A percentile compares a stretch with the other conserved stretches of the same genome.
Conservation (phyloP, 768 basidiomycete species). For the Trametes meyenii region DNA sequence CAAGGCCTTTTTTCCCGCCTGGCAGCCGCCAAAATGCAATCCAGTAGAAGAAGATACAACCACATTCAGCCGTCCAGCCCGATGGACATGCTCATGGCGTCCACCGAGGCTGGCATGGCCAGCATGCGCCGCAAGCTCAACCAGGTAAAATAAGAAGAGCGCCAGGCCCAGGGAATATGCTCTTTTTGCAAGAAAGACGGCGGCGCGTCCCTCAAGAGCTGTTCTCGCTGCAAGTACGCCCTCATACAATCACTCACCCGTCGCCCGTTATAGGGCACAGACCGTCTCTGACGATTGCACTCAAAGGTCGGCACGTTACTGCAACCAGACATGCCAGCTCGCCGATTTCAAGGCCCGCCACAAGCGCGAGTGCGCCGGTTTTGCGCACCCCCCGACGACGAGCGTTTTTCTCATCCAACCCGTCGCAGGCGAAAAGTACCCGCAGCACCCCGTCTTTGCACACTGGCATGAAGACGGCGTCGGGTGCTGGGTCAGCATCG, state of each 20-base stretch:
- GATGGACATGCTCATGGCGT: slow-evolving; percentile 4
- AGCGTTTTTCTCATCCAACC: slow-evolving; percentile 6
- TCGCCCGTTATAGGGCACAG: background rate
- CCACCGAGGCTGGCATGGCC: slow-evolving; percentile 3
- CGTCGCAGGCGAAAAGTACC: background rate
- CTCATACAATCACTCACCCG: too few species aligned
- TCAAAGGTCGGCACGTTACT: slow-evolving; percentile 7
- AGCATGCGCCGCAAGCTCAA: background rate
- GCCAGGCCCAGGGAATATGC: background rate
- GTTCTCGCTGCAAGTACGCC: slow-evolving; percentile 13
- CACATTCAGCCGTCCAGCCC: slow-evolving; percentile 7
- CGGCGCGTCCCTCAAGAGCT: slow-evolving; percentile 1
- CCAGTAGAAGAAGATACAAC: slow-evolving; percentile 4
- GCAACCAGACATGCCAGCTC: slow-evolving; percentile 7
- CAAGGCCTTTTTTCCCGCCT: too few species aligned
- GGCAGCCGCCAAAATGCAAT: background rate
- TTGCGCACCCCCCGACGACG: slow-evolving; percentile 5
- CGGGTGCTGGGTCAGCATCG: slow-evolving; percentile 14
- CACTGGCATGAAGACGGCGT: slow-evolving; percentile 6
- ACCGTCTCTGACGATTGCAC: background rate
- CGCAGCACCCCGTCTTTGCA: slow-evolving; percentile 8
- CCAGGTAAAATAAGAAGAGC: background rate
- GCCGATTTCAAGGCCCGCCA: slow-evolving; percentile 11
- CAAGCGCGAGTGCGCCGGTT: slow-evolving; percentile 14
- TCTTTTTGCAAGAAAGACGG: slow-evolving; percentile 2